Base-by-base conservation (phyloP, 345 rosid species). In the Populus davidiana region DNA sequence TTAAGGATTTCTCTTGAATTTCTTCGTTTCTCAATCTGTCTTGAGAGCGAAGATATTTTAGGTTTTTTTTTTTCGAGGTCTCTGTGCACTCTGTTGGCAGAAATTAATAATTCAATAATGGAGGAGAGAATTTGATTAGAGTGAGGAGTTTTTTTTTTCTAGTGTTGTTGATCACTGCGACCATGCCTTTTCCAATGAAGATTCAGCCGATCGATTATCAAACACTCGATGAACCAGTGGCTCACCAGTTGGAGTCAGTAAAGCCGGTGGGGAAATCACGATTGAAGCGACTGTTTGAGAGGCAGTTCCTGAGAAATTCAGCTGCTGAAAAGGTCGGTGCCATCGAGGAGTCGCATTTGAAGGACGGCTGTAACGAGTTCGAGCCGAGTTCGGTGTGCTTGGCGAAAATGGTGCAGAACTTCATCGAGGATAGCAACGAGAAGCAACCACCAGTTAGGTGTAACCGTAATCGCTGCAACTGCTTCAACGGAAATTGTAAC, bases 221-320 rank as follows among this genome's bases (percentile, higher is more conserved):
- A 56, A 67, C 83, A 43, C 70, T 80, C 38, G 91, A 87, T 5
- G 90, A 83, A 54, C 67, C 73, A 31, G 54, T 38, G 14, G 43
- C 77, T 29, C 83, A 78, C 64, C 72, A 16, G 64, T 82, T 77
- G 33, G 90, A 91, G 84, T 73, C 87, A 36, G 87, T 77, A 52
- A 90, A 83, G 79, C 93, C 91, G 35, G 89, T 83, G 78, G 89
- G 80, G 73, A 94, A 91, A 84, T 94, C 97, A 62, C 83, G 91
- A 68, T 72, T 94, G 70, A 92, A 91, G 87, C 91, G 97, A 81
- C 91, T 94, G 38, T 92, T 94, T 39, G 98, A 94, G 84, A 91
- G 90, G 39, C 98, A 86, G 82, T 91, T 92, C 87, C 74, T 88
- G 44, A 86, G 84, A 78, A 88, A 82, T 72, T 80, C 86, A 12